Evolutionary conservation across 1,139 yeast species (phyloP), one percentile per base, ranked within the genome.

Genomic region (Sugiyamaella pinicola): DNA sequence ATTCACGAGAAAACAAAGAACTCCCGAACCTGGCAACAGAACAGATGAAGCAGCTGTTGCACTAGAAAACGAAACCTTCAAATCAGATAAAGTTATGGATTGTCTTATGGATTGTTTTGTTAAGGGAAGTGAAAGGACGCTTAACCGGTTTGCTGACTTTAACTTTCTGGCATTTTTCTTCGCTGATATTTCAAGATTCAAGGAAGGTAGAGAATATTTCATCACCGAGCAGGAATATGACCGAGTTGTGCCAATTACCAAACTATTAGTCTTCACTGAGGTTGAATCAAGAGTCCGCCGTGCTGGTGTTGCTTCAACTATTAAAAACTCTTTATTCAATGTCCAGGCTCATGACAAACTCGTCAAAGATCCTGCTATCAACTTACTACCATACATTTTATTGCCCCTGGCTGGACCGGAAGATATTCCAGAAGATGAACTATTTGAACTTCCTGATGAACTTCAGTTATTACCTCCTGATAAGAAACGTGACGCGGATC

Each of bases 281-380:
- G 83, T 84, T 63, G 91, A 85, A 60, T 78, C 88, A 18, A 83
- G 82, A 62, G 81, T 83, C 33, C 83, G 98, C 74, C 80, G 98
- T 69, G 91, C 86, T 68, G 98, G 96, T 64, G 93, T 89, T 47
- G 96, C 96, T 0, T 86, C 96, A 1, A 87, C 96, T 4, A 87
- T 93, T 61, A 93, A 93, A 67, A 93, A 93, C 71, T 81, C 95
- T 0, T 74, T 91, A 49, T 93, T 93, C 65, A 96, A 91, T 66
- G 76, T 88, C 2, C 80, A 83, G 42, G 72, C 80, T 40, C 98
- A 93, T 65, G 72, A 73, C 63, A 70, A 69, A 35, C 74, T 93
- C 47, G 70, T 89, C 35, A 74, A 71, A 10, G 85, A 87, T 62
- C 83, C 80, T 48, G 74, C 78, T 17, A 82, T 89, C 55, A 88